Evolutionary conservation across 2,329 filamentous ascomycete species (phyloP), one percentile per base, ranked within the genome.

Genomic region (Fusarium metavorans): DNA sequence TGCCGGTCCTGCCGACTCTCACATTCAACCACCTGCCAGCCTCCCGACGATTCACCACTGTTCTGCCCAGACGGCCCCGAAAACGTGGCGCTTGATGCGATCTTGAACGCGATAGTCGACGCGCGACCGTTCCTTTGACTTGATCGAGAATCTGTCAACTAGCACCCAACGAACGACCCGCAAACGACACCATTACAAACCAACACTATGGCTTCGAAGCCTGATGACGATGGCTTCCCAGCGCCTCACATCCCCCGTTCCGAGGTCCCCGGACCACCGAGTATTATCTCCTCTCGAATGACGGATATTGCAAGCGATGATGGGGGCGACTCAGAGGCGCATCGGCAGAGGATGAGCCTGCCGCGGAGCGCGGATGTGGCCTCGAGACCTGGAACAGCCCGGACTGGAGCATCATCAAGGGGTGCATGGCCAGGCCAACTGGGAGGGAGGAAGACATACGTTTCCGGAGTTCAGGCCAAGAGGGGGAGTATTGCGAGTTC

Each of bases 281-380:
- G 92, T 73, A 87, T 93, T 67, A 92, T 94, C 63, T 94, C 92
- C 32, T 93, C 92, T 67, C 90, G 91, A 70, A 92, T 94, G 88
- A 94, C 92, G 35, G 90, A 92, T 70, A 89, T 91, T 69, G 87
- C 84, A 30, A 90, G 88, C 23, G 88, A 91, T 63, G 88, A 91
- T 74, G 89, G 88, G 23, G 85, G 84, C 50, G 84, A 86, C 18
- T 78, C 79, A 43, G 84, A 84, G 37, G 76, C 79, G 39, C 81
- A 82, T 23, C 68, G 65, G 18, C 67, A 77, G 18, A 70, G 75
- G 61, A 76, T 75, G 58, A 76, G 81, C 69, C 77, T 81, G 50
- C 75, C 81, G 68, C 83, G 82, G 66, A 80, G 84, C 71, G 84
- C 84, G 13, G 87, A 88, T 39, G 76, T 79, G 54, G 76, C 81